Evolutionary conservation across 495 filamentous ascomycete genomes (phyloP), one percentile per base, ranked within the genome.

Genomic region (Talaromyces stipitatus): DNA sequence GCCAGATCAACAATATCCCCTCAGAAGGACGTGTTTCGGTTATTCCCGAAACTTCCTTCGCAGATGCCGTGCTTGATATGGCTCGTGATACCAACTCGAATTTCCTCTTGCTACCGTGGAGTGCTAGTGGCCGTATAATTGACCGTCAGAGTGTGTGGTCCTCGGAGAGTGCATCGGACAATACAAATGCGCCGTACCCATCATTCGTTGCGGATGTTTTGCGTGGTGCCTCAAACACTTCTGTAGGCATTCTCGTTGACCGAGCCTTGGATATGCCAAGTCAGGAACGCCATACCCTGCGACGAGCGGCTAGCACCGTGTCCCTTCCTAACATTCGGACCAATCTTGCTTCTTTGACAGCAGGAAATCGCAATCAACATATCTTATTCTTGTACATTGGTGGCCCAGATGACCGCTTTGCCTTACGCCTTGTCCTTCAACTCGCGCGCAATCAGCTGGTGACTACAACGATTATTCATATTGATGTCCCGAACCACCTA

Each of bases 371-470:
- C 54, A 84, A 82, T 27, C 92, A 96, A 64, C 91, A 95, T 61
- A 77, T 98, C 60, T 90, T 95, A 62, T 74, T 96, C 52, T 90
- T 90, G 2, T 97, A 88, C 72, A 84, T 95, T 57, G 94, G 94
- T 43, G 90, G 91, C 4, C 67, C 76, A 2, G 94, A 97, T 68
- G 92, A 96, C 66, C 83, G 82, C n/a, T 80, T 85, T 43, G 90
- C 91, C 0, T 75, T 96, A 1, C 78, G 85, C 4, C 81, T 97
- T 29, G 85, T 94, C 5, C 77, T 97, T 14, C 92, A 95, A 60
- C 74, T 97, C 0, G 86, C 84, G 1, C 81, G 83, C 62, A 91
- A 91, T 61, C 77, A 79, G 11, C 84, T 90, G 36, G 83, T 96
- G 36, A 76, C 73, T 5, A 69, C 70, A 0, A 74, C 70, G 2